phyloP scores from a whole-genome alignment of 805 yeast species.

The Yarrowia bubula region DNA sequence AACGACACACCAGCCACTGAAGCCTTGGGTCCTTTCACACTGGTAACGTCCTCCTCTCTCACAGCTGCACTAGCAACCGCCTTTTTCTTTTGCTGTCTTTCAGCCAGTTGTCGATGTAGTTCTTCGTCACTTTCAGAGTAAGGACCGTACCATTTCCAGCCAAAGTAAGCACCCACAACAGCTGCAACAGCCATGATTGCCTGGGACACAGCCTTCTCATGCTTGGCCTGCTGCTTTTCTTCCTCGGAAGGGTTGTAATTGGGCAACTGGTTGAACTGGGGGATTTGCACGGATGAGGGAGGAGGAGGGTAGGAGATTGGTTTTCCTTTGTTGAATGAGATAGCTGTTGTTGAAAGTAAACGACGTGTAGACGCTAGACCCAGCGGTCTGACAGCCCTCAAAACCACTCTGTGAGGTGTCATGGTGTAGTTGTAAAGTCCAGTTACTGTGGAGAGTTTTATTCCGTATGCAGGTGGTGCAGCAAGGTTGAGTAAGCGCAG shows the following conservation, averaged over 20 bases:
- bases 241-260: constrained; percentile 11
- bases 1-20: constrained; percentile 1
- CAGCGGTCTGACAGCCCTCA: too few relatives aligned
- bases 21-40: neutral
- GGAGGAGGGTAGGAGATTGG: constrained; percentile 14
- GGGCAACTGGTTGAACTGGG: neutral
- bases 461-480: too few relatives aligned
- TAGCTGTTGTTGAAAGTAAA: too few relatives aligned
- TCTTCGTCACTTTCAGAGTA: constrained; percentile 9
- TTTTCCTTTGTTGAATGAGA: neutral
- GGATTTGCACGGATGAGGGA: constrained; percentile 4
- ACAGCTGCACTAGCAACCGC: neutral
- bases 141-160: constrained; percentile 6
- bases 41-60: neutral
- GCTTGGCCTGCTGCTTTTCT: neutral
- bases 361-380: too few relatives aligned
- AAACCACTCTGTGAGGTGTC: too few relatives aligned
- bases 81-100: constrained; percentile 1
- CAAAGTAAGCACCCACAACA: constrained; percentile 1
- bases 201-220: neutral
- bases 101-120: neutral
- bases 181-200: neutral
- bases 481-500: too few relatives aligned
- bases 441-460: too few relatives aligned
- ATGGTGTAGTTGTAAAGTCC: too few relatives aligned